Evolutionary conservation across 1,284 basidiomycete species (phyloP).

Genomic region (Spongispora temasekensis): DNA sequence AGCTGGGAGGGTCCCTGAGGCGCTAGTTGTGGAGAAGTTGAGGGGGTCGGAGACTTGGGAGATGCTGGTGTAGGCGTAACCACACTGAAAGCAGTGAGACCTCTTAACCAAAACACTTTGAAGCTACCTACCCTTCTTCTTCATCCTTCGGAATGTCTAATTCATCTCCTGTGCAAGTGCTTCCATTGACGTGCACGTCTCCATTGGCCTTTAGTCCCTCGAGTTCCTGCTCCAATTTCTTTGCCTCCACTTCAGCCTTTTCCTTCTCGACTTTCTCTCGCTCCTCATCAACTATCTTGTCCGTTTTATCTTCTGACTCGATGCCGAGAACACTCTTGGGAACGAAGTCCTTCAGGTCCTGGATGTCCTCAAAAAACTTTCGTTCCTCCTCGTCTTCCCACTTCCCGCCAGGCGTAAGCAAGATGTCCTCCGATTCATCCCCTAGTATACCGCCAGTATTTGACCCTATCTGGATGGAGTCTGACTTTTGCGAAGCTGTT

Average conservation of each 20-base stretch:
- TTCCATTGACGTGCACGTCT: slow-evolving; percentile 22
- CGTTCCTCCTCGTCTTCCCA: slow-evolving; percentile 99
- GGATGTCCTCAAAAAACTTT: slow-evolving; percentile 91
- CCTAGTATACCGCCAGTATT: slow-evolving; percentile 43
- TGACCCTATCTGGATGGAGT: slow-evolving; percentile 76
- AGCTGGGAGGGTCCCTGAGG: slow-evolving; percentile 92
- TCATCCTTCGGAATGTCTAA: slow-evolving; percentile 38
- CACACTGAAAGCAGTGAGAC: slow-evolving; percentile 16
- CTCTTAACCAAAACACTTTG: slow-evolving; percentile 2
- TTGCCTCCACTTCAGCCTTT: slow-evolving; percentile 59
- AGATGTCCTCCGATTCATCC: slow-evolving; percentile 58
- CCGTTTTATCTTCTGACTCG: slow-evolving; percentile 53
- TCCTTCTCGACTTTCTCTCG: slow-evolving; percentile 47
- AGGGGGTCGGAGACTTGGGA: slow-evolving; percentile 61
- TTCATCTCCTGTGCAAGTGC: slow-evolving; percentile 11
- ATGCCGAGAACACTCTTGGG: slow-evolving; percentile 87
- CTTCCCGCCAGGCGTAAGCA: slow-evolving; percentile 70
- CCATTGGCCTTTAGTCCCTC: slow-evolving; percentile 47
- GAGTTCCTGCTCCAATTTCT: slow-evolving; percentile 73
- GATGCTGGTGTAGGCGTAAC: slow-evolving; percentile 68
- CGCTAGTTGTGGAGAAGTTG: slow-evolving; percentile 65
- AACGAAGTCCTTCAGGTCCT: slow-evolving; percentile 90
- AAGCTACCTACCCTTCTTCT: slow-evolving; percentile 51
- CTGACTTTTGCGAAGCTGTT: slow-evolving; percentile 73
- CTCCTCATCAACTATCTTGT: slow-evolving; percentile 47